These are phyloP conservation scores for Actinidia chinensis DNA, from an alignment of 179 eudicot genomes.

Conservation along the genomic window DNA sequence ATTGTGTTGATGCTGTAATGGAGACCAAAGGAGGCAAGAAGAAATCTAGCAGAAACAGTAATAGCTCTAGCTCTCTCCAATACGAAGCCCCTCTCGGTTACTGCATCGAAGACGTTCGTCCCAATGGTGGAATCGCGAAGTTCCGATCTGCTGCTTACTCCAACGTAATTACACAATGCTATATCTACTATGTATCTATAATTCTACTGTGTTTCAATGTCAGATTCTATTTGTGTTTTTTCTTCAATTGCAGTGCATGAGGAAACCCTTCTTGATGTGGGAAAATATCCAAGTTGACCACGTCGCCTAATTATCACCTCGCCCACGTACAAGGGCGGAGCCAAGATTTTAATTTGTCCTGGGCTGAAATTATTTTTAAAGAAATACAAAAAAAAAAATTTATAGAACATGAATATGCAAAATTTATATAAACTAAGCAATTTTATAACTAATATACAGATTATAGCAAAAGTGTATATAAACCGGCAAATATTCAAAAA, in stretches of 20 bases:
- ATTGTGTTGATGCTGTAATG: slow-evolving; percentile 33
- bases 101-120: slow-evolving; percentile 48
- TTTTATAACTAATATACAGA: no score
- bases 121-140: slow-evolving; percentile 43
- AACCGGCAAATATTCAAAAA: no score
- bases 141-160: slow-evolving; percentile 52
- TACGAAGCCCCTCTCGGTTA: slow-evolving; percentile 52
- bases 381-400: no score
- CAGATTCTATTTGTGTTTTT: neutral
- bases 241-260: slow-evolving; percentile 43
- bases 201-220: neutral
- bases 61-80: slow-evolving; percentile 19
- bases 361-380: no score
- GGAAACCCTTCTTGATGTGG: no score
- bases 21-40: slow-evolving; percentile 40
- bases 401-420: no score
- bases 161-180: slow-evolving; percentile 29
- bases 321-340: no score
- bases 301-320: no score
- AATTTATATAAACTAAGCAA: no score
- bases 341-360: no score
- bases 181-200: neutral
- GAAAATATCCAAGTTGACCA: no score
- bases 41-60: slow-evolving; percentile 23
- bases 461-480: no score